Percentiles rank a stretch among this genome's conserved stretches.
These are phyloP conservation scores for Ascochyta viciae-villosae DNA, from an alignment of 2,329 filamentous ascomycete genomes.

Conservation along the genomic window DNA sequence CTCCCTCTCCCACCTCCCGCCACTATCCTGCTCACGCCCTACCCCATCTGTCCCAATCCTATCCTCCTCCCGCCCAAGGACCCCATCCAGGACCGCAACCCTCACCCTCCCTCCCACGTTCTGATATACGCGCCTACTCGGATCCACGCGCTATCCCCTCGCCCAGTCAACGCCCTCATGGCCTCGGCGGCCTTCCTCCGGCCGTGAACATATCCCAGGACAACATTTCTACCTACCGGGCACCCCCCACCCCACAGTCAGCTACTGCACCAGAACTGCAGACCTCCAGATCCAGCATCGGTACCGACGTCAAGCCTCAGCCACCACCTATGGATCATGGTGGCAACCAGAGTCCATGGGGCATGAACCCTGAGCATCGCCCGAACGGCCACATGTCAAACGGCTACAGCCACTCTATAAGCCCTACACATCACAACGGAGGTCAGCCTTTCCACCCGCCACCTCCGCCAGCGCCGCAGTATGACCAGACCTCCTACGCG, in stretches of 20 bases:
- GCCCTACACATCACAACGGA: conserved; percentile 39
- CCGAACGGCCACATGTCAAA: conserved; percentile 42
- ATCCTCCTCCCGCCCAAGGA: conserved; percentile 29
- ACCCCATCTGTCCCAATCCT: conserved; percentile 33
- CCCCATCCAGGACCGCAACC: conserved; percentile 35
- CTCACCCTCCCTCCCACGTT: conserved; percentile 42
- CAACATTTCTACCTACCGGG: conserved; percentile 41
- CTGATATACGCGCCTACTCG: conserved; percentile 43
- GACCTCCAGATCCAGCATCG: conserved; percentile 36
- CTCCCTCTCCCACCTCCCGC: conserved; percentile 38
- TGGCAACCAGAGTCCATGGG: conserved; percentile 41
- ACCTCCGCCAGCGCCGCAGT: conserved; percentile 37
- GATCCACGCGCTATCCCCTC: conserved; percentile 45
- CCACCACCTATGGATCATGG: conserved; percentile 46
- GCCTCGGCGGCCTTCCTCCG: conserved; percentile 38
- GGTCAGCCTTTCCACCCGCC: conserved; percentile 40
- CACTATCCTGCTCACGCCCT: conserved; percentile 37
- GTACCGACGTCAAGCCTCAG: conserved; percentile 38
- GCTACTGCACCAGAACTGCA: conserved; percentile 28
- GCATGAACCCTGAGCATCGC: conserved; percentile 42
- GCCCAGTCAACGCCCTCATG: conserved; percentile 46
- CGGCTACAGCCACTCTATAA: conserved; percentile 42
- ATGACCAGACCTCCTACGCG: conserved; percentile 38
- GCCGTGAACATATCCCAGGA: conserved; percentile 46
- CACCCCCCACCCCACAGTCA: conserved; percentile 42